Conservation (phyloP, 305 asterid species). For the Vinca major region DNA sequence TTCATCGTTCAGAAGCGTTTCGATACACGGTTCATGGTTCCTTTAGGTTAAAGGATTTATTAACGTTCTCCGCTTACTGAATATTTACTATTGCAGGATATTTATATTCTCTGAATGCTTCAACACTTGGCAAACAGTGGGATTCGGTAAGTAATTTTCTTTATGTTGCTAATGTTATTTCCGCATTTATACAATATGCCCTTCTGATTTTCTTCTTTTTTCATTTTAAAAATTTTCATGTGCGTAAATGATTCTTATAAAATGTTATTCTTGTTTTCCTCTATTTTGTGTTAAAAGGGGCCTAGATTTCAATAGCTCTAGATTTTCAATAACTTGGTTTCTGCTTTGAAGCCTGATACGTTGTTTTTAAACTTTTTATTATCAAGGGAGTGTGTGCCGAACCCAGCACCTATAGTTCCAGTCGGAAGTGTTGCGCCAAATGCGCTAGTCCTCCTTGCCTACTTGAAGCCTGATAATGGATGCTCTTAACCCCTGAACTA, state of each 20-base stretch:
- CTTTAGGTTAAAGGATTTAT: background rate
- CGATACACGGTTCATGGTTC: background rate
- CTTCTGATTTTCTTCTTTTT: background rate
- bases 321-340: background rate
- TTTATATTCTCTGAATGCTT: constrained; percentile 75
- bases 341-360: no score
- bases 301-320: background rate
- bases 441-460: no score
- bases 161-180: no score
- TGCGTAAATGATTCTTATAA: background rate
- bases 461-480: no score
- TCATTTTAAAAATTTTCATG: background rate
- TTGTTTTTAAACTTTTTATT: no score
- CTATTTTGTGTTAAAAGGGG: background rate
- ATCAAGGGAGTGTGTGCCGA: no score
- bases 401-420: no score
- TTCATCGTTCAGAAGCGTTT: background rate
- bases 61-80: constrained; percentile 6
- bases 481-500: no score
- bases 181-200: background rate
- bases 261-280: background rate
- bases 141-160: constrained; percentile 37
- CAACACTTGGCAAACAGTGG: constrained; percentile 90
- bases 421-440: no score
- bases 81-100: constrained; percentile 43